These are phyloP conservation scores for Neopestalotiopsis sp. DNA, from an alignment of 2,329 filamentous ascomycete species.

Conservation along the genomic window DNA sequence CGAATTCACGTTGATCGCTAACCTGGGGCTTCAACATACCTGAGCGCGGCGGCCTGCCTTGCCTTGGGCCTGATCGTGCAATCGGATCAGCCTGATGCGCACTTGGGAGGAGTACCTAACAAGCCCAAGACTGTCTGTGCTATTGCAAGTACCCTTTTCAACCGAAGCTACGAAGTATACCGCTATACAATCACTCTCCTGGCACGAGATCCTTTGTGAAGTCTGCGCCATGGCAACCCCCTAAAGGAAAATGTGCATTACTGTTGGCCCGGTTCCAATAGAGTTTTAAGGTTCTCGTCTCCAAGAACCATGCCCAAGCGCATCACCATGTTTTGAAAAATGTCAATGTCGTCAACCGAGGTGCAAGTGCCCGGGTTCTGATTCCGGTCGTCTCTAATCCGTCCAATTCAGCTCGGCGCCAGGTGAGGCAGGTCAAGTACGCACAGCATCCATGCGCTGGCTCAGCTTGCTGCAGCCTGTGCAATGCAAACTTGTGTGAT, in stretches of 20 bases:
- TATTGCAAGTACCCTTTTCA: too few relatives aligned
- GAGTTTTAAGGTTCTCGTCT: background rate
- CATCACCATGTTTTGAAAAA: background rate
- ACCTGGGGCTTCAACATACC: too few relatives aligned
- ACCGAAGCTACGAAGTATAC: too few relatives aligned
- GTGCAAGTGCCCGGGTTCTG: background rate
- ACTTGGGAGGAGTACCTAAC: too few relatives aligned
- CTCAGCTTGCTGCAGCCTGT: background rate
- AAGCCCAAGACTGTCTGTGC: too few relatives aligned
- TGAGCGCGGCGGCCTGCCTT: background rate
- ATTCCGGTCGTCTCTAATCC: background rate
- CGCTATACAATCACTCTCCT: background rate
- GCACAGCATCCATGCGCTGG: background rate
- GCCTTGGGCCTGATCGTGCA: background rate
- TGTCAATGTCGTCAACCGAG: background rate
- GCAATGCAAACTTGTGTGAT: background rate
- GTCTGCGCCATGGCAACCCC: background rate
- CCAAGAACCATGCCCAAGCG: constrained; percentile 8
- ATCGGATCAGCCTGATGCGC: too few relatives aligned
- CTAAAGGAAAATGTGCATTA: background rate
- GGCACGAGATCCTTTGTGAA: background rate
- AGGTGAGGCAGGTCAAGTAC: background rate
- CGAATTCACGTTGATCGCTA: constrained; percentile 1
- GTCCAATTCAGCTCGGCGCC: background rate
- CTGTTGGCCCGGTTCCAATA: background rate